Evolutionary conservation across 2,329 filamentous ascomycete genomes (phyloP).

Genomic region (Dactylellina sp.): DNA sequence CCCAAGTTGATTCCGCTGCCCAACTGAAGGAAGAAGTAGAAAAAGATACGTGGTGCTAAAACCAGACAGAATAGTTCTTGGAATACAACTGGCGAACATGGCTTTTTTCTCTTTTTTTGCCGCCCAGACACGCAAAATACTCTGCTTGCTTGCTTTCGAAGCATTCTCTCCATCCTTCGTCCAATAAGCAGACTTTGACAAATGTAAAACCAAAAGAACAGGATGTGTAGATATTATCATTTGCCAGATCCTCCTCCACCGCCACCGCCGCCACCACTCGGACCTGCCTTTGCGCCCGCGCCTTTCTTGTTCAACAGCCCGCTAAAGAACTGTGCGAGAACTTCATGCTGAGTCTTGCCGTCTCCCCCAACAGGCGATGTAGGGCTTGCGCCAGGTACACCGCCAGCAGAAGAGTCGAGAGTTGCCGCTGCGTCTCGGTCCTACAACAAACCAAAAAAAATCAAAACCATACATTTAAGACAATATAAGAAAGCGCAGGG

Average conservation of each 20-base stretch:
- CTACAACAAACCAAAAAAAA: constrained; percentile 61
- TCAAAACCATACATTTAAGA: not conserved
- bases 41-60: not conserved
- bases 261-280: no score
- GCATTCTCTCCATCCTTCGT: not conserved
- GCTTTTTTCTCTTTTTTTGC: constrained; percentile 7
- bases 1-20: not conserved
- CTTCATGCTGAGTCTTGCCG: constrained; percentile 70
- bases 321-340: constrained; percentile 72
- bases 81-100: not conserved
- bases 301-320: constrained; percentile 68
- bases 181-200: not conserved
- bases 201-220: not conserved
- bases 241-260: constrained; percentile 16
- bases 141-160: not conserved
- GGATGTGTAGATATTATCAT: not conserved
- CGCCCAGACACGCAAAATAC: not conserved
- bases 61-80: constrained; percentile 5
- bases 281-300: constrained; percentile 36
- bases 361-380: constrained; percentile 59
- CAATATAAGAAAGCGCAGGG: no score
- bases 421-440: constrained; percentile 62
- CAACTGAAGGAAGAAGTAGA: not conserved
- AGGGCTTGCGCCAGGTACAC: constrained; percentile 52
- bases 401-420: constrained; percentile 57